Evolutionary conservation across 2,329 filamentous ascomycete genomes (phyloP), one percentile per base, ranked within the genome.

Genomic region (Cladosporium austrohemisphaericum): DNA sequence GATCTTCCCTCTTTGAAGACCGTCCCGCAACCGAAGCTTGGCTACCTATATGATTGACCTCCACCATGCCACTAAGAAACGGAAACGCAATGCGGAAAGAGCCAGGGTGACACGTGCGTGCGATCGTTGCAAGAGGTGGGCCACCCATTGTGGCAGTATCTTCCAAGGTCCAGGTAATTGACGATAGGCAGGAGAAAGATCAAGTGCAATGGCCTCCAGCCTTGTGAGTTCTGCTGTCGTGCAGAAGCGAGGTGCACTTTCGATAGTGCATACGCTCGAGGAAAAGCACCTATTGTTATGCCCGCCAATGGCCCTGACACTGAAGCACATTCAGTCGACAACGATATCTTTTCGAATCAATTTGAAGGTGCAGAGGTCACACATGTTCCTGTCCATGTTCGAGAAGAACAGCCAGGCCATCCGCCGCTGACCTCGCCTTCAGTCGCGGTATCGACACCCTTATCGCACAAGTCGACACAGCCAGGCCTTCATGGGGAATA

Each of bases 231-330:
- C n/a, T 41, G 37, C 14, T 11, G 14, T n/a, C 37, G 37, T 5
- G 23, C 37, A 3, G 62, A 57, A 20, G 52, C 57, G 5, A 54
- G 52, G 13, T 79, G 76, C 60, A 72, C 73, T 14, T 79, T 75
- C 54, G 71, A 72, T 19, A 74, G 75, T 18, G 66, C 69, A 0
- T 78, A 79, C 55, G 72, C 69, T 14, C 64, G 76, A 65, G 73
- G 52, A 50, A 50, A 53, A 23, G 46, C 58, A 2, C 55, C 58
- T 14, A 52, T 55, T 23, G 56, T 59, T 26, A 19, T 26, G 29
- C 52, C 72, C 23, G 73, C 73, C 5, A 65, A 68, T 28, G 18
- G 18, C 25, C 29, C 29, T 5, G 29, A 6, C 14, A n/a, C n/a
- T n/a, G n/a, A n/a, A n/a, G n/a, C n/a, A n/a, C 29, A 31, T 13